Evolutionary conservation across 2,329 filamentous ascomycete species (phyloP).

Genomic region (Trichoderma semiorbis): DNA sequence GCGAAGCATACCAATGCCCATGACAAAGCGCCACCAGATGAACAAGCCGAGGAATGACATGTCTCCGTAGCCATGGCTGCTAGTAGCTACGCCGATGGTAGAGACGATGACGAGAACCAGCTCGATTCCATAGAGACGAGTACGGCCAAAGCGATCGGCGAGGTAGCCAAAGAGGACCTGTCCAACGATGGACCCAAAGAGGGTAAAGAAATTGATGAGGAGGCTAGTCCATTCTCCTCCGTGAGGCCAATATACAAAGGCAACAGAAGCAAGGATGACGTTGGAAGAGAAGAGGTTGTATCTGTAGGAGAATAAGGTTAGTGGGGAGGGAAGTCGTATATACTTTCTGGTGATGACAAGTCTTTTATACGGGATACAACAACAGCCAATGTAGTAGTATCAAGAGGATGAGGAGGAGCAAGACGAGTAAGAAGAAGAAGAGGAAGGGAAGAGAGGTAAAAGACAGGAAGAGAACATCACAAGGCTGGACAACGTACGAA

Average conservation of each 20-base stretch:
- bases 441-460: not conserved
- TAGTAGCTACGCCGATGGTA: constrained; percentile 55
- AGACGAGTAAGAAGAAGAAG: not conserved
- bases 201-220: constrained; percentile 51
- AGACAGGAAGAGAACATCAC: not conserved
- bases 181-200: constrained; percentile 50
- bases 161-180: constrained; percentile 53
- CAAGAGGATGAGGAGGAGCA: not conserved
- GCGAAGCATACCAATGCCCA: constrained; percentile 44
- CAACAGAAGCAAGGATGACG: constrained; percentile 51
- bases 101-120: constrained; percentile 54
- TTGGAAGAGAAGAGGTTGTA: constrained; percentile 55
- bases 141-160: constrained; percentile 53
- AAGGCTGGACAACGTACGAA: constrained; percentile 37
- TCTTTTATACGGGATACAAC: not conserved
- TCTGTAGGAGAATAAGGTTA: constrained; percentile 27
- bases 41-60: constrained; percentile 50
- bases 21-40: constrained; percentile 53
- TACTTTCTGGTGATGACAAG: not conserved
- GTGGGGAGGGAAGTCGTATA: not conserved
- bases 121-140: constrained; percentile 54
- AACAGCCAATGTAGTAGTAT: not conserved
- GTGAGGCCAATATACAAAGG: constrained; percentile 51
- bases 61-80: constrained; percentile 47
- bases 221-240: constrained; percentile 43